Conservation (phyloP, 306 rosid species). For the Prosopis cineraria region DNA sequence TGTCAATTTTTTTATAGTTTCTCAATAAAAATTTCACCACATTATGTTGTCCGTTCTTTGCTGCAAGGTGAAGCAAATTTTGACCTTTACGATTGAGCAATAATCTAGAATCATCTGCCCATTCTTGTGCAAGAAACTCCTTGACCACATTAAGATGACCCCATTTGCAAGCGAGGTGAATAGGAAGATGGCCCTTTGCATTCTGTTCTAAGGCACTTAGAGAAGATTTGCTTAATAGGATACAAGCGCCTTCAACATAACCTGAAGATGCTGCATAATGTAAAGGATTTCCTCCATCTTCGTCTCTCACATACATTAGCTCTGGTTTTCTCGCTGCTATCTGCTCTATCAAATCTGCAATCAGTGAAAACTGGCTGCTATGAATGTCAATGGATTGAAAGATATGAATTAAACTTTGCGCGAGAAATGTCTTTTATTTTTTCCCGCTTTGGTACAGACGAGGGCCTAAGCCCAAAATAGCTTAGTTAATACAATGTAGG, state of each 20-base stretch:
- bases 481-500: too few species aligned
- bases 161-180: conserved; percentile 18
- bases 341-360: background rate
- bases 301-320: background rate
- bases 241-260: background rate
- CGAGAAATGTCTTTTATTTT: background rate
- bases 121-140: background rate
- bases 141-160: background rate
- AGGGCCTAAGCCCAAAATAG: too few species aligned
- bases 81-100: background rate
- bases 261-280: background rate
- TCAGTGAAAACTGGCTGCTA: background rate
- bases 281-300: conserved; percentile 3
- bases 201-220: background rate
- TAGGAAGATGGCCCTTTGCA: background rate
- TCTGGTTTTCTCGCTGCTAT: background rate
- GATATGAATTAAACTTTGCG: background rate
- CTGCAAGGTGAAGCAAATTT: conserved; percentile 6
- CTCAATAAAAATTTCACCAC: background rate
- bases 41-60: background rate
- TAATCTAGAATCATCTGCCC: background rate
- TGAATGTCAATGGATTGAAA: background rate
- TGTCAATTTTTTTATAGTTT: background rate
- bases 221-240: background rate
- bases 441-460: too few species aligned